Base-by-base conservation (phyloP, 2,329 filamentous ascomycete genomes). In the Cytospora paraplurivora region DNA sequence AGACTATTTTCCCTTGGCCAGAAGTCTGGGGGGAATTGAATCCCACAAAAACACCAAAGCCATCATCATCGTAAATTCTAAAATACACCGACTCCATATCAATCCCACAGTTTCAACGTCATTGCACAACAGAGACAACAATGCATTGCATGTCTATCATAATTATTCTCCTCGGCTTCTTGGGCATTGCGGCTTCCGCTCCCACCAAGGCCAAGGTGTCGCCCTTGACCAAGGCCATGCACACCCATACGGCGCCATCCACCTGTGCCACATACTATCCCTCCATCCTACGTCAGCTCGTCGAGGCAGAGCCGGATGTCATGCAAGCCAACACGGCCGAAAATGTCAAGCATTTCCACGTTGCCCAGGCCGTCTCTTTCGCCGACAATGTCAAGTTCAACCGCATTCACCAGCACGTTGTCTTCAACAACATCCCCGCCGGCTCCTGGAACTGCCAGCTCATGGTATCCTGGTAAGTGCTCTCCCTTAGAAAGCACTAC, bases 371-470 rank as follows among this genome's bases (percentile, higher is more conserved):
- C 37, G 57, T 66, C 49, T 66, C 64, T 12, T 49, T 58, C 51
- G 41, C 57, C 19, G 64, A 66, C 19, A 62, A 56, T 8, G 35
- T 62, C 64, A 66, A 66, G 57, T 66, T 64, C 54, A 37, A 66
- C 44, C 64, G 58, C 13, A n/a, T 66, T 35, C 64, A 66, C 37
- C 64, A 66, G 21, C 53, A 66, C 41, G 41, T 66, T 15, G 57
- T 55, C 41, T 66, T 66, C 27, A 62, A 64, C 47, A 50, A 56
- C 19, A 64, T 66, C 41, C 15, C 53, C 37, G 35, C 57, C 50
- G 58, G 57, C 49, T 66, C 64, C 19, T 66, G 62, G 64, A 62
- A 66, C 33, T 66, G 64, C 35, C 64, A 66, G 44, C 62, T 66
- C 47, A 66, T 66, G 64, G 55, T 66, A 10, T 66, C 64, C 13